These are phyloP conservation scores for Helotiales sp. DNA, from an alignment of 2,329 filamentous ascomycete species.

Conservation along the genomic window DNA sequence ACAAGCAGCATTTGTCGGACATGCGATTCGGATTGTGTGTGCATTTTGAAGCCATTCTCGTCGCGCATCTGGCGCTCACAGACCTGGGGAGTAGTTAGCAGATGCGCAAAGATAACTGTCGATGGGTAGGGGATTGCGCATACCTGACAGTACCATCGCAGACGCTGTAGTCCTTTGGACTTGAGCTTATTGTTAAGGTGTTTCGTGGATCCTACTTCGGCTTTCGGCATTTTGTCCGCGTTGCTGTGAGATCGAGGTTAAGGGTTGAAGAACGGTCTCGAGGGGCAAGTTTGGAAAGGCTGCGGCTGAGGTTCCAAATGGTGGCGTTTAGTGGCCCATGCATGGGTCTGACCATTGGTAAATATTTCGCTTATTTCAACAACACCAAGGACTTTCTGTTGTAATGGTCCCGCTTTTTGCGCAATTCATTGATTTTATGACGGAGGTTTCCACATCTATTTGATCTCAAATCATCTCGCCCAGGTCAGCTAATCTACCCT, in stretches of 20 bases:
- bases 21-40: conserved; percentile 87
- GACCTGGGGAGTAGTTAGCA: conserved; percentile 53
- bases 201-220: conserved; percentile 92
- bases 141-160: conserved; percentile 88
- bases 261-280: background rate
- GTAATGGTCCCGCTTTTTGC: too few relatives aligned
- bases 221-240: conserved; percentile 75
- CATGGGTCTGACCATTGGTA: too few relatives aligned
- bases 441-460: too few relatives aligned
- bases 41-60: conserved; percentile 91
- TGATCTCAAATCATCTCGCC: too few relatives aligned
- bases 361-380: too few relatives aligned
- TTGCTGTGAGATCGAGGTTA: background rate
- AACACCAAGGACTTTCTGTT: too few relatives aligned
- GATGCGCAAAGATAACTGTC: background rate
- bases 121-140: conserved; percentile 4
- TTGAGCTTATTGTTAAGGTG: conserved; percentile 91
- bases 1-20: conserved; percentile 88
- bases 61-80: conserved; percentile 81
- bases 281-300: background rate
- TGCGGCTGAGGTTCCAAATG: background rate
- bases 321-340: background rate
- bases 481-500: too few relatives aligned
- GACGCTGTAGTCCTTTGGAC: conserved; percentile 73
- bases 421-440: too few relatives aligned